Evolutionary conservation across 75 land plant genomes (phyloP).

Genomic region (Cupressus sempervirens): DNA sequence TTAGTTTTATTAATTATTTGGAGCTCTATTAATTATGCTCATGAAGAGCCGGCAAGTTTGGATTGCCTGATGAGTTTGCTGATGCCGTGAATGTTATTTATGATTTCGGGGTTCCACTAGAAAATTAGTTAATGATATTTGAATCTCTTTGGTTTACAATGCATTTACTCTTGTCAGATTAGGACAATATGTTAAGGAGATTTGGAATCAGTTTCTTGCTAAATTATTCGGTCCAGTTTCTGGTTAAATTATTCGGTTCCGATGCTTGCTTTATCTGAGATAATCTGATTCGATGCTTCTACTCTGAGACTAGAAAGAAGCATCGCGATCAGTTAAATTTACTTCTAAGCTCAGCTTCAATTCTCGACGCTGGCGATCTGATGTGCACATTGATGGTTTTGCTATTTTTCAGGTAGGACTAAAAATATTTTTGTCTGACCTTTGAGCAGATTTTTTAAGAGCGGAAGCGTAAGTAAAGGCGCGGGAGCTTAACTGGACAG

Average conservation of each 20-base stretch:
- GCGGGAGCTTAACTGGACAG: neutral
- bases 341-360: neutral
- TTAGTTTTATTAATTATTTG: neutral
- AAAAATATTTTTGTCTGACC: neutral
- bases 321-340: neutral
- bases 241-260: neutral
- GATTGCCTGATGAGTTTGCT: neutral
- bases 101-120: neutral
- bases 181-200: neutral
- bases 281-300: slow-evolving; percentile 10
- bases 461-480: neutral
- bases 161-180: neutral
- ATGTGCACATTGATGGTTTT: neutral
- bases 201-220: neutral
- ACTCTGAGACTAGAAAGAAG: neutral
- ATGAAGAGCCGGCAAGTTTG: neutral
- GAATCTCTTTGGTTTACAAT: neutral
- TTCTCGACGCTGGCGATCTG: neutral
- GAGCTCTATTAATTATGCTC: neutral
- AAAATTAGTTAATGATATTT: neutral
- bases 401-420: neutral
- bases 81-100: neutral
- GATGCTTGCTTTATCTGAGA: neutral
- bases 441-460: neutral
- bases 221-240: neutral